Evolutionary conservation across 2,329 filamentous ascomycete genomes (phyloP), one percentile per base, ranked within the genome.

Genomic region (Cladobotryum protrusum): DNA sequence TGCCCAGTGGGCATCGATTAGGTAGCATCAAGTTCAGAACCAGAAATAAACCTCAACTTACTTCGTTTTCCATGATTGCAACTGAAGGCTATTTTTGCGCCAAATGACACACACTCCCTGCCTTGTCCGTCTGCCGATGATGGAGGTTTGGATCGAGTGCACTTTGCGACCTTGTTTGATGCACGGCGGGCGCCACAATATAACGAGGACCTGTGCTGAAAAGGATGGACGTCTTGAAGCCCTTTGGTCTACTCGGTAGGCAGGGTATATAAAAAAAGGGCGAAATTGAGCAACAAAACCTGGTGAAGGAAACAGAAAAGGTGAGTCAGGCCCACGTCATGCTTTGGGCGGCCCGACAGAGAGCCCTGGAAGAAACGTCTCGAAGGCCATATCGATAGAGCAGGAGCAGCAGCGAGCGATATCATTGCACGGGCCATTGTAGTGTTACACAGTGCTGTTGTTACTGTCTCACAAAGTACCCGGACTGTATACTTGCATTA

Each of bases 51-150:
- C 8, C 12, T 19, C 24, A 5, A 59, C 57, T 54, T 36, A 55
- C 57, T 46, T 53, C 50, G 49, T 53, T 53, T 41, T 58, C 56
- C 57, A 59, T 59, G 52, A 45, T 54, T 50, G 54, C 49, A 40
- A 34, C 35, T 24, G 34, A 33, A 8, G 41, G 17, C n/a, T 34
- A n/a, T n/a, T n/a, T 39, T 6, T 39, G 20, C 41, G 18, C 34
- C 33, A n/a, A 12, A 49, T 15, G 40, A 24, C 49, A 17, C 45
- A 19, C 45, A 39, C 15, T 35, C 32, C 32, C 40, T 9, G 1
- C 32, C 17, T 12, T 19, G 29, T 34, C n/a, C 7, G 20, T 42
- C 11, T n/a, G n/a, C 47, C 32, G 6, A 29, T 37, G n/a, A 29
- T 2, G 6, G 24, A 29, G 24, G 6, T 8, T n/a, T 8, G 24